Evolutionary conservation across 176 grass and related monocot genomes (phyloP), one percentile per base, ranked within the genome.

Genomic region (Alloteropsis semialata): DNA sequence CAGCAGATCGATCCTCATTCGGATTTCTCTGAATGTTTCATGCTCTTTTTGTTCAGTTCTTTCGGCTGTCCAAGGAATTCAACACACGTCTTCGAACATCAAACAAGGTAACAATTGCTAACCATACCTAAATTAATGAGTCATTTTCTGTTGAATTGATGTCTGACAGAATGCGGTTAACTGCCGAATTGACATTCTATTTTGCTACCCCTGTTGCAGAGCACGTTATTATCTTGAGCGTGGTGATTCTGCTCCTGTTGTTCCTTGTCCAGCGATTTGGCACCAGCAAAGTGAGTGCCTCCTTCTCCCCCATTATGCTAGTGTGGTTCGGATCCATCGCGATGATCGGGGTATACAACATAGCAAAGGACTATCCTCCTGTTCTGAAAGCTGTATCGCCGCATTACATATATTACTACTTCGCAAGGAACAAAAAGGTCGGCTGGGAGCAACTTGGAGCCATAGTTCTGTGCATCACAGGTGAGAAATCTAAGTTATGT

Each of bases 251-350:
- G 69, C 32, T 89, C 22, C 22, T 94, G 6, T 79, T 94, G 1
- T 94, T 94, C 75, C 84, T 89, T 1, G 75, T 91, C 45, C 89
- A 94, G 65, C 59, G 76, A 53, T 81, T 91, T 48, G 92, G 92
- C 71, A 91, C 92, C 0, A 66, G 80, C 70, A 94, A 69, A 84
- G 89, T 94, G 37, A 89, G 92, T 86, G 69, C 72, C 53, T 54
- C 86, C 8, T 94, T 91, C 70, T 94, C 92, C 8, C 92, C 92
- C 13, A 84, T 94, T 79, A 94, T 94, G 89, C 80, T 91, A 19
- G 8, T 87, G 5, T 94, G 92, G 92, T 91, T 94, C 22, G 50
- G 17, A 0, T 94, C 81, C 12, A 87, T 77, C 37, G 81, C 92
- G 18, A 1, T 53, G 39, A 94, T 91, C 15, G 89, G 92, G 2